These are phyloP conservation scores for Stemphylium vesicarium DNA, from an alignment of 2,329 filamentous ascomycete genomes.

Conservation along the genomic window DNA sequence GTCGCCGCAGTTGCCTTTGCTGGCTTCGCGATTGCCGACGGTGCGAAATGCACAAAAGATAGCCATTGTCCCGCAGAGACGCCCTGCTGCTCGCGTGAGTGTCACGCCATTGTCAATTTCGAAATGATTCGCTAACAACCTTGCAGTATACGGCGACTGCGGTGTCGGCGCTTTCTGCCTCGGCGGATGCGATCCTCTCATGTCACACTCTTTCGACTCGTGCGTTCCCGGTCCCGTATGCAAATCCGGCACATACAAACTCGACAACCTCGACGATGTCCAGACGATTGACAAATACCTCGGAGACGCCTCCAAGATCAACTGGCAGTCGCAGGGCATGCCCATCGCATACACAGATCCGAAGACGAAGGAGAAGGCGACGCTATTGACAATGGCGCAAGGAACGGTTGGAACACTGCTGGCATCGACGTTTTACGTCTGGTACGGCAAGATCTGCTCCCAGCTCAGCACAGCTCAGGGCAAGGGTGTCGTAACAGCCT, in stretches of 20 bases:
- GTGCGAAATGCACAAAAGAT: constrained; percentile 52
- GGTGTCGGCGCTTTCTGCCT: constrained; percentile 95
- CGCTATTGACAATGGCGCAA: constrained; percentile 88
- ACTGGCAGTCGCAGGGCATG: constrained; percentile 88
- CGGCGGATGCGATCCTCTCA: constrained; percentile 88
- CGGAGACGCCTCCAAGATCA: constrained; percentile 76
- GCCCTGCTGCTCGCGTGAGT: constrained; percentile 52
- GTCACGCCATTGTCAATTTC: neutral
- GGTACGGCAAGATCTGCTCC: constrained; percentile 94
- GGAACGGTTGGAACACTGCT: constrained; percentile 86
- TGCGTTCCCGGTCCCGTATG: constrained; percentile 87
- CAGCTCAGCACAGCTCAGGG: constrained; percentile 84
- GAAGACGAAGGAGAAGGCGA: constrained; percentile 36
- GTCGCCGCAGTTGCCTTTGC: constrained; percentile 37
- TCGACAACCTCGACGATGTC: constrained; percentile 74
- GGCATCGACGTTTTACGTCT: constrained; percentile 85
- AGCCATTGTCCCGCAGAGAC: constrained; percentile 70
- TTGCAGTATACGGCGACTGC: constrained; percentile 85
- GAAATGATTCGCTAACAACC: constrained; percentile 28
- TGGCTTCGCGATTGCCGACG: constrained; percentile 32
- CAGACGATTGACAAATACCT: constrained; percentile 80
- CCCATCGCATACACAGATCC: constrained; percentile 69
- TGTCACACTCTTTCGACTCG: constrained; percentile 81
- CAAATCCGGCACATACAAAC: constrained; percentile 73
- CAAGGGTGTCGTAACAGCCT: constrained; percentile 91